Base-by-base conservation (phyloP, 2,329 filamentous ascomycete species). In the Laburnicola sp. region DNA sequence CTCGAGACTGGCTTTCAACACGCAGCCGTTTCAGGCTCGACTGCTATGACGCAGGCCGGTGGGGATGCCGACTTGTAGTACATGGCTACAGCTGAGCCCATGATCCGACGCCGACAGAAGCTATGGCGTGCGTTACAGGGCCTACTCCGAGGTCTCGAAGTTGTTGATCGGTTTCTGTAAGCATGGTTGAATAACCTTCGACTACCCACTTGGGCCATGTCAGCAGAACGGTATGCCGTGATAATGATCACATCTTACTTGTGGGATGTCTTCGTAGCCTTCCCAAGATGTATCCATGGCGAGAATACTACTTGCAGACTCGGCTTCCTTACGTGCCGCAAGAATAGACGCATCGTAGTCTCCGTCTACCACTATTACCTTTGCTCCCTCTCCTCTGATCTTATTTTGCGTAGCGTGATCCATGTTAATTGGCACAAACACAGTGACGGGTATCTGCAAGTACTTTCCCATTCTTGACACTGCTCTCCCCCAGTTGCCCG, bases 401-500 rank as follows among this genome's bases (percentile, higher is more conserved):
- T 79, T 70, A 0, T 73, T 69, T 25, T 77, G 74, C 0, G 86
- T 87, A 1, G 73, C 71, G 4, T 72, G 63, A 38, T 81, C 76
- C 77, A 90, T 83, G 23, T 75, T 78, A 0, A 63, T 63, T 0
- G 88, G 86, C 1, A 91, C 86, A 58, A 83, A 86, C 3, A 92
- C 83, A 11, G 75, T 74, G 0, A 79, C 79, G 0, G 74, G 62
- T 0, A 90, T 69, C 0, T 74, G 76, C 7, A 93, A 72, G 8
- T 84, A 76, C 35, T 72, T 75, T 0, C 81, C 86, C 83, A 92
- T 89, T 5, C 82, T 77, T 0, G 87, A 86, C 1, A 91, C 80
- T 0, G 89, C 88, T 2, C 88, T 77, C 0, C 89, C 89, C 76
- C 88, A 87, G 57, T 93, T 93, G 0, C 89, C 89, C 42, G 90